Conservation (phyloP, 164 flowering plant genomes). For the Sedum album region DNA sequence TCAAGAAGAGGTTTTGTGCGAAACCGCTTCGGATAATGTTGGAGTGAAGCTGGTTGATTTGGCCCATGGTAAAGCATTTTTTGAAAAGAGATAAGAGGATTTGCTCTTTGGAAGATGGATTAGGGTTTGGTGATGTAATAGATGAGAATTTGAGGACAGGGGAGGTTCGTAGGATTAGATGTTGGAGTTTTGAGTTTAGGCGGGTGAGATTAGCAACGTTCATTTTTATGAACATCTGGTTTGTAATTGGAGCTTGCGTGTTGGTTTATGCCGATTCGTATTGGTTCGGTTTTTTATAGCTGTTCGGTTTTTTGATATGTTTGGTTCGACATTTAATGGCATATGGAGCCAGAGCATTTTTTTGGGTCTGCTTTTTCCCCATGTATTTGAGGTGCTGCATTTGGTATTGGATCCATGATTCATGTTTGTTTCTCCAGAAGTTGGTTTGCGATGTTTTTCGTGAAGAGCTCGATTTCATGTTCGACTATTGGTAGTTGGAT, state of each 20-base stretch:
- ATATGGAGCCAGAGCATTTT: too few species aligned
- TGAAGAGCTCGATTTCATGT: too few species aligned
- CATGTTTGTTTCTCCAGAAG: too few species aligned
- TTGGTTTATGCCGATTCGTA: too few species aligned
- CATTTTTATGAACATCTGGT: not conserved
- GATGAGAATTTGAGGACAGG: not conserved
- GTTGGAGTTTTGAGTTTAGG: constrained; percentile 3
- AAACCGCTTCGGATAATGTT: constrained; percentile 31
- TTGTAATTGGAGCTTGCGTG: not conserved
- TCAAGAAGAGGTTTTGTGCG: constrained; percentile 26
- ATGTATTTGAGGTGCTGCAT: too few species aligned
- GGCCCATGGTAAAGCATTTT: constrained; percentile 24
- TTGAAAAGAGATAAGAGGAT: constrained; percentile 25
- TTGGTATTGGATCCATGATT: too few species aligned
- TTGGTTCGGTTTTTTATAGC: not conserved
- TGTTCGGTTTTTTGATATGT: not conserved
- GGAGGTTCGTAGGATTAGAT: not conserved
- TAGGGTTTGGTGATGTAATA: not conserved
- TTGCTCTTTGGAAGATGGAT: constrained; percentile 14
- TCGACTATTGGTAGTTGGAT: too few species aligned
- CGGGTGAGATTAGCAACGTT: not conserved
- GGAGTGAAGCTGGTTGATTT: constrained; percentile 40
- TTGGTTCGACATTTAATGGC: too few species aligned
- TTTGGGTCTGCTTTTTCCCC: too few species aligned
- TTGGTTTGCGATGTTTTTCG: too few species aligned